Conservation (phyloP, 2,329 filamentous ascomycete species). For the Verticillium alfalfae region DNA sequence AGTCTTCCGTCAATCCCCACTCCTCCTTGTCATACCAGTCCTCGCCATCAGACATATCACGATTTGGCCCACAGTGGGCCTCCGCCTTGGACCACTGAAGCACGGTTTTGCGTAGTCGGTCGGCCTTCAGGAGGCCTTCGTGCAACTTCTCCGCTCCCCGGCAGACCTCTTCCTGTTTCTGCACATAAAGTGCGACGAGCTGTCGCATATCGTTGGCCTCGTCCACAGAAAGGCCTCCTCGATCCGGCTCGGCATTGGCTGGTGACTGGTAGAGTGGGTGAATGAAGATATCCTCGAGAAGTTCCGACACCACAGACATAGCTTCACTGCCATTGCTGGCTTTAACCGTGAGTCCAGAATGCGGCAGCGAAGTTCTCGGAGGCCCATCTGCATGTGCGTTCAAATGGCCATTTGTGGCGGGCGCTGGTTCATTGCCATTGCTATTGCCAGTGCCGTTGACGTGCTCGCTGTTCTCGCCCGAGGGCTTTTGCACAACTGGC, state of each 20-base stretch:
- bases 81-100: slow-evolving; percentile 74
- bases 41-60: slow-evolving; percentile 81
- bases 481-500: slow-evolving; percentile 8
- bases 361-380: background rate
- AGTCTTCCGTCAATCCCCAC: slow-evolving; percentile 67
- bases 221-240: slow-evolving; percentile 64
- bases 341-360: background rate
- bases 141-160: slow-evolving; percentile 64
- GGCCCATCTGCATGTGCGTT: background rate
- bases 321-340: slow-evolving; percentile 6
- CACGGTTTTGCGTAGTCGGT: slow-evolving; percentile 66
- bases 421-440: background rate
- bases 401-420: background rate
- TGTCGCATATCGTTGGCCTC: slow-evolving; percentile 77
- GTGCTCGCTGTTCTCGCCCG: background rate
- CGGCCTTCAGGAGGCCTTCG: slow-evolving; percentile 65
- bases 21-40: slow-evolving; percentile 84
- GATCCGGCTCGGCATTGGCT: slow-evolving; percentile 54
- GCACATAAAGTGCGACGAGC: slow-evolving; percentile 69
- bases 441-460: background rate
- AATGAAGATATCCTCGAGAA: slow-evolving; percentile 47
- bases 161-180: slow-evolving; percentile 81
- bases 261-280: slow-evolving; percentile 73
- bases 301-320: slow-evolving; percentile 6
- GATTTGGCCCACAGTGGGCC: slow-evolving; percentile 58